Percentiles rank a stretch among this genome's conserved stretches.
phyloP scores from a whole-genome alignment of 176 grass and related monocot genomes.

The bread wheat (Triticum aestivum) region IWGSC_CS_RefSeq_v2.1 NC_057809.1:464398461-464398960 shows the following conservation, averaged over 20 bases:
- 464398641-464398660: constrained; percentile 12
- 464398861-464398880: constrained; percentile 30
- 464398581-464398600: constrained; percentile 66
- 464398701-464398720: constrained; percentile 44
- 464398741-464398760: constrained; percentile 22
- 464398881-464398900: constrained; percentile 36
- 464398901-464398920: background rate
- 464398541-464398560: background rate
- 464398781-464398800: constrained; percentile 38
- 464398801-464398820: constrained; percentile 4
- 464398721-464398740: constrained; percentile 47
- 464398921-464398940: constrained; percentile 25
- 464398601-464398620: constrained; percentile 77
- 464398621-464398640: constrained; percentile 46
- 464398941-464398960: constrained; percentile 29
- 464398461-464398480: constrained; percentile 57
- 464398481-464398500: background rate
- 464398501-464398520: background rate
- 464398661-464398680: constrained; percentile 19
- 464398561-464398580: constrained; percentile 61
- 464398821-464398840: constrained; percentile 13
- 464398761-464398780: constrained; percentile 17
- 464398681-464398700: constrained; percentile 7
- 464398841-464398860: constrained; percentile 29
- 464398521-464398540: background rate